phyloP scores from a whole-genome alignment of 345 rosid genomes.

The Carallia pectinifolia region DNA sequence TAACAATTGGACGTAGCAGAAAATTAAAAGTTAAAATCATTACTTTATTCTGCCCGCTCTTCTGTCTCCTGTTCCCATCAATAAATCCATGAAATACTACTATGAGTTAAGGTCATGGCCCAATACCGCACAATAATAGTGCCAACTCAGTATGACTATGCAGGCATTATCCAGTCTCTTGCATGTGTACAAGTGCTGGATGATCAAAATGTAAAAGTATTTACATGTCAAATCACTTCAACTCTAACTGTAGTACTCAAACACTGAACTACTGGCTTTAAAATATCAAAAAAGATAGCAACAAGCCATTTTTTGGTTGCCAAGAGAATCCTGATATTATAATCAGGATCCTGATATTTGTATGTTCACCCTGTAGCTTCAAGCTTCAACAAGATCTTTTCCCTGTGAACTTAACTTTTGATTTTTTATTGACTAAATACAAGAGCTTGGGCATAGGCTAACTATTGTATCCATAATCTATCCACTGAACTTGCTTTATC shows the following conservation, averaged over 20 bases:
- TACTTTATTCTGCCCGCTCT: neutral
- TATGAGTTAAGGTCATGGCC: neutral
- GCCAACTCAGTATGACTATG: neutral
- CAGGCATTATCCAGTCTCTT: neutral
- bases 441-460: too few relatives aligned
- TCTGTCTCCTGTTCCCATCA: neutral
- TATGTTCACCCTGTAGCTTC: neutral
- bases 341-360: neutral
- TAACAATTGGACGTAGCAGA: neutral
- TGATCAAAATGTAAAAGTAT: neutral
- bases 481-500: neutral
- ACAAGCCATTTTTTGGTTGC: neutral
- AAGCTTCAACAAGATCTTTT: neutral
- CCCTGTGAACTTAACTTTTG: too few relatives aligned
- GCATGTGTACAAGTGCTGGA: neutral
- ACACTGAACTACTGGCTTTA: neutral
- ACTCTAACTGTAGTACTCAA: neutral
- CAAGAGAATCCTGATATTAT: neutral
- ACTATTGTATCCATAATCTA: too few relatives aligned
- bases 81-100: conserved; percentile 4
- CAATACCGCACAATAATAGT: neutral
- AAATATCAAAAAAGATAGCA: neutral
- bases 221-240: conserved; percentile 1
- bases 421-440: too few relatives aligned
- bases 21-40: neutral